Base-by-base conservation (phyloP, 192 early-diverging fungal genomes). In the Coemansia sp. region DNA sequence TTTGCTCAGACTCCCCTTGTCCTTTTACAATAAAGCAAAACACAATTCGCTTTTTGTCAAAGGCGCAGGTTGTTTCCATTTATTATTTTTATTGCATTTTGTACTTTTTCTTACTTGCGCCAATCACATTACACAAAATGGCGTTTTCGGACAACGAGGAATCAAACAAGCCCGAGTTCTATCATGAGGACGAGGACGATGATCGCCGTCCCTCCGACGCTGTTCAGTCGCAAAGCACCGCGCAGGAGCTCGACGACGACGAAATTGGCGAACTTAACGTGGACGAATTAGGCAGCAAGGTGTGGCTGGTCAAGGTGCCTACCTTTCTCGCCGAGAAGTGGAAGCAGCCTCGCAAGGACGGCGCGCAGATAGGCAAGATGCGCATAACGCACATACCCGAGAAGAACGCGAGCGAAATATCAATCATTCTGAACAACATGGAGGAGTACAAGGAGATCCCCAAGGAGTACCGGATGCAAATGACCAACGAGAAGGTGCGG, bases 301-400 rank as follows among this genome's bases (percentile, higher is more conserved):
- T 91, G 14, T 96, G 94, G 94, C 82, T 96, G 7, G 92, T 96
- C 27, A 98, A 98, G 64, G 85, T 97, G 15, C 94, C 94, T 5
- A 81, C 78, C 46, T 95, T 95, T 58, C 60, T 97, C 46, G 91
- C 91, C 1, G 86, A 93, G 4, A 82, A 83, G 51, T 97, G 94
- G 94, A 77, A 79, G 34, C 49, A 60, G 36, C 63, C 83, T 14
- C 77, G 83, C 46, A 60, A 86, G 43, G 81, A 84, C 6, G 81
- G 83, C 4, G 75, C 85, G 14, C 81, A 89, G 49, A 60, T 95
- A 29, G 91, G 94, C 41, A 87, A 75, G 51, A 77, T 97, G 39
- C 79, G 88, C 32, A 85, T 92, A 43, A 87, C 84, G 44, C 80
- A 83, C 30, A 53, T 70, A 76, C 78, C 74, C 2, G 79, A 83